Evolutionary conservation across 257 asterid species (phyloP), one percentile per base, ranked within the genome.

Genomic region (Penstemon barbatus): DNA sequence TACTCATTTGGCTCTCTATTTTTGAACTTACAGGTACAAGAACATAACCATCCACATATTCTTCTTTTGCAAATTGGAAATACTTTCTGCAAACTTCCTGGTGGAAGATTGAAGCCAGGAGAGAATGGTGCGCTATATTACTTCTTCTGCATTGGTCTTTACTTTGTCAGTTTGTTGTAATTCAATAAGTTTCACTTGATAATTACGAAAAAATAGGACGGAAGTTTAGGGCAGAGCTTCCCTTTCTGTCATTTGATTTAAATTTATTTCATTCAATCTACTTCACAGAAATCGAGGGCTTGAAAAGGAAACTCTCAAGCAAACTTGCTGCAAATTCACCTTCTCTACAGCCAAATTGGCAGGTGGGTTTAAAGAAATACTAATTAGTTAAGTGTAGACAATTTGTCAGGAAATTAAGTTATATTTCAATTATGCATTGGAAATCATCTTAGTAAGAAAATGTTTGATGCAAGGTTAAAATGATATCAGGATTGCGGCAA

Each of bases 1-100:
- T 1, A 25, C 33, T 25, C 33, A 25, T 25, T 25, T 25, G 2
- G 33, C 33, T 25, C 33, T 25, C 33, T 25, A 25, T 25, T 25
- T 25, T 25, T 42, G 81, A 83, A 71, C 82, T 83, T 69, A 82
- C 86, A 57, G 89, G 89, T 37, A 83, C 60, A 55, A 61, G 98
- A 90, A 81, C 97, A 92, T 69, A 92, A 90, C 77, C 97, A 89
- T 80, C 98, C 98, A n/a, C 98, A 90, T 70, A 85, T 90, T 71
- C 96, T 92, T 62, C 95, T 92, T 51, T 75, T 89, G 84, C 97
- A 90, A 92, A 90, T 89, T 65, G 97, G 96, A 43, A 88, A 92
- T 72, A 89, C 97, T 12, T 92, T 90, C 74, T 90, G 95, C 85
- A 90, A 89, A 75, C 97, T 92, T 67, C 98, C 98, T 13, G 98